Evolutionary conservation across 2,329 filamentous ascomycete genomes (phyloP), one percentile per base, ranked within the genome.

Genomic region (Ceratocystis destructans): DNA sequence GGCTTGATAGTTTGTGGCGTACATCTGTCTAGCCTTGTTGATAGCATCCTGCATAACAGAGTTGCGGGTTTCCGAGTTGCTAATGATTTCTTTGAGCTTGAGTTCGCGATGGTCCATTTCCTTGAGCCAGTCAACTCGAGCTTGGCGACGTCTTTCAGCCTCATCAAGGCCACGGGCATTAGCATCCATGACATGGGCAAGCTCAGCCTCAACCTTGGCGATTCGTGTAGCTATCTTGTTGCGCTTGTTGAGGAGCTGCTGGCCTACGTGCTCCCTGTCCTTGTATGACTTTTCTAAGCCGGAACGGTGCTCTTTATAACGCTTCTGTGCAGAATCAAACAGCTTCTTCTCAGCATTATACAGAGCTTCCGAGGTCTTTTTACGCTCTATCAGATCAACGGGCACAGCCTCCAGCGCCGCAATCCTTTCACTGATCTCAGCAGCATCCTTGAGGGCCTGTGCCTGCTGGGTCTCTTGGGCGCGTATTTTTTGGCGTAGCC

Each of bases 391-490:
- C 61, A 90, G 81, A 20, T 85, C 83, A 31, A 82, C 79, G 0
- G 88, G 87, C 33, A 82, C 80, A 71, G 84, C 85, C n/a, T 89
- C 81, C 67, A 75, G 72, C 68, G 90, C 80, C 8, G 75, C 72
- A 25, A 68, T 61, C 46, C 61, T 48, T 22, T 31, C 8, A 64
- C 79, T 77, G 28, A 88, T 76, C 61, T 79, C 77, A 55, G 77
- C 75, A 37, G 81, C 79, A 41, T 86, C 85, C 31, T 78, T 78
- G 64, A 83, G 81, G 1, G 81, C 80, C 72, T 84, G 87, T 67
- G 84, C 84, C 75, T 88, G 87, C 73, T 88, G 87, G 66, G 87
- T 87, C 66, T 83, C 85, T 72, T 89, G 86, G 74, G 92, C 89
- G 69, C 86, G 82, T 59, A 89, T 83, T 74, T 90, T 88, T 73